A percentile compares a stretch with the other conserved stretches of the same genome.
phyloP scores from a whole-genome alignment of 1,139 yeast species.

The Nakaseomyces uthaithaninus region DNA sequence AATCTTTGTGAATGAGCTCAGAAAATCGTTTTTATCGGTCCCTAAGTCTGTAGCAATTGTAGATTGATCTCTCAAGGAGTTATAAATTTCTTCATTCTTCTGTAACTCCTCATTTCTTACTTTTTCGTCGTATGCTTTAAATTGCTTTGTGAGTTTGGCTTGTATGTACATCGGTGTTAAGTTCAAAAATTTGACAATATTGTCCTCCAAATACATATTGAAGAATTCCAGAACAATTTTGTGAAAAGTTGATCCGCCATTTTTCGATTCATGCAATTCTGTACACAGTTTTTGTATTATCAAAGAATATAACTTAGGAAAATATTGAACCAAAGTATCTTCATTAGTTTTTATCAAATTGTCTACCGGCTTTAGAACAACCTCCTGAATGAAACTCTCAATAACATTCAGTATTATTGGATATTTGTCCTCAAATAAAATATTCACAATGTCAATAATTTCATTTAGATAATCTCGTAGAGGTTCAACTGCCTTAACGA shows the following conservation, averaged over 20 bases:
- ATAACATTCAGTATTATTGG: constrained; percentile 33
- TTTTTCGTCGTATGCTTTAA: constrained; percentile 33
- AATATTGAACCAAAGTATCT: constrained; percentile 14
- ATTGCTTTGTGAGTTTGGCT: constrained; percentile 27
- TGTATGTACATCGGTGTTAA: constrained; percentile 35
- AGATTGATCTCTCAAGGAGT: constrained; percentile 17
- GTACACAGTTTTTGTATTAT: constrained; percentile 25
- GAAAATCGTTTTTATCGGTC: constrained; percentile 34
- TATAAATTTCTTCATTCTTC: constrained; percentile 23
- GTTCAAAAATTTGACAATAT: constrained; percentile 36
- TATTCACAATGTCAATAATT: constrained; percentile 31
- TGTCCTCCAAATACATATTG: constrained; percentile 34
- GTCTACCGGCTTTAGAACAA: constrained; percentile 34
- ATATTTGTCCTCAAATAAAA: constrained; percentile 31
- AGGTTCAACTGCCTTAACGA: constrained; percentile 16
- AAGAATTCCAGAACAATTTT: constrained; percentile 27
- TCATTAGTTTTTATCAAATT: constrained; percentile 10
- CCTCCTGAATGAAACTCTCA: constrained; percentile 45
- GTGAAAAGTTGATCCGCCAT: constrained; percentile 31
- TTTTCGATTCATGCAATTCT: constrained; percentile 25
- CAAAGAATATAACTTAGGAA: constrained; percentile 29
- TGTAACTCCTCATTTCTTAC: constrained; percentile 27
- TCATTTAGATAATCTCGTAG: constrained; percentile 21
- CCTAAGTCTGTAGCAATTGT: constrained; percentile 17
- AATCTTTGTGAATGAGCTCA: constrained; percentile 57